A percentile compares a stretch with the other conserved stretches of the same genome.
Conservation (phyloP, 2,329 filamentous ascomycete genomes). For the Dissoconium aciculare region DNA sequence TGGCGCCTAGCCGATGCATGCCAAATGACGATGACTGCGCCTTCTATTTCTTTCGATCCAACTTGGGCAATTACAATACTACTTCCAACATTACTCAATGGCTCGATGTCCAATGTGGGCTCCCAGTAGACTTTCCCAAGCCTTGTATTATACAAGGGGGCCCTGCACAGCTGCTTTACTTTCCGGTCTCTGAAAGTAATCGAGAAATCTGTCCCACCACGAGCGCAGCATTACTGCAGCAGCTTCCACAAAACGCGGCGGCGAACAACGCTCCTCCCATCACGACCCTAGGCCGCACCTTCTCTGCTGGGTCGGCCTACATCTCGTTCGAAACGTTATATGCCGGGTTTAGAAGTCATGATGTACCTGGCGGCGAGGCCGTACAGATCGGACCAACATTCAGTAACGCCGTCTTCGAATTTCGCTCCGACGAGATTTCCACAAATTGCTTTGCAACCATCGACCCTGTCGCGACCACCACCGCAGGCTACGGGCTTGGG, state of each 20-base stretch:
- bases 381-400: constrained; percentile 15
- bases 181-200: constrained; percentile 10
- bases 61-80: constrained; percentile 1
- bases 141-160: constrained; percentile 15
- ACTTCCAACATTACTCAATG: constrained; percentile 3
- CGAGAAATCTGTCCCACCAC: constrained; percentile 4
- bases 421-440: constrained; percentile 13
- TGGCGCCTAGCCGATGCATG: constrained; percentile 8
- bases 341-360: constrained; percentile 11
- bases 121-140: constrained; percentile 6
- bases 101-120: constrained; percentile 8
- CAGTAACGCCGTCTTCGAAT: constrained; percentile 12
- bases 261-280: constrained; percentile 4
- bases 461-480: not conserved
- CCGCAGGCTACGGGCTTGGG: constrained; percentile 3
- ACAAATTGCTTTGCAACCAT: constrained; percentile 12
- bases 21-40: constrained; percentile 7
- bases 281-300: constrained; percentile 13
- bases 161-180: constrained; percentile 15
- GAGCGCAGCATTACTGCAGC: not conserved
- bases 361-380: constrained; percentile 4
- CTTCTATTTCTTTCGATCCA: constrained; percentile 9
- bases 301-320: constrained; percentile 12
- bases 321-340: constrained; percentile 14
- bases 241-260: too few relatives aligned